Evolutionary conservation across 192 early-diverging fungal genomes (phyloP), one percentile per base, ranked within the genome.

Genomic region (Fimicolochytrium jonesii): DNA sequence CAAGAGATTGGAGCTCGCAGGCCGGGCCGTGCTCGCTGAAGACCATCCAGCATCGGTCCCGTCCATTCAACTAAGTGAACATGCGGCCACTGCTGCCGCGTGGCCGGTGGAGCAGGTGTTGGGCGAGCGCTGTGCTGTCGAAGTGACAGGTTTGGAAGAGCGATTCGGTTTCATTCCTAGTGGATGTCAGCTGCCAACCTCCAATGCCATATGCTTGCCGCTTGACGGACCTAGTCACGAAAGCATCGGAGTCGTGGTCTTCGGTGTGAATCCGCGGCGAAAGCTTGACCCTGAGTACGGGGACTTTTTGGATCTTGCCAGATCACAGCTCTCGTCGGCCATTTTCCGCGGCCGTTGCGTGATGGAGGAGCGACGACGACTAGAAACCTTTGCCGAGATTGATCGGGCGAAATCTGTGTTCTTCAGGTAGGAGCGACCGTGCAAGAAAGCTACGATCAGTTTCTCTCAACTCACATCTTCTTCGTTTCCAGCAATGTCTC

Each of bases 401-500:
- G 59, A 64, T 20, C 34, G 37, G 13, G 62, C 50, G 1, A 53
- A 53, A 42, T 25, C 50, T 5, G 41, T 25, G 2, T 58, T 56
- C 44, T 64, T 55, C 30, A 64, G 50, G 15, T 47, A 47, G n/a
- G n/a, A n/a, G n/a, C n/a, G n/a, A n/a, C n/a, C n/a, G n/a, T n/a
- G n/a, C n/a, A n/a, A n/a, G n/a, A n/a, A n/a, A n/a, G n/a, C n/a
- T n/a, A n/a, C n/a, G n/a, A n/a, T n/a, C n/a, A n/a, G n/a, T n/a
- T n/a, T n/a, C n/a, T n/a, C n/a, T n/a, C n/a, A n/a, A n/a, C n/a
- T n/a, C n/a, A n/a, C n/a, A n/a, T n/a, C n/a, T n/a, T n/a, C n/a
- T n/a, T n/a, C n/a, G n/a, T n/a, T n/a, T n/a, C n/a, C n/a, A n/a
- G 22, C 17, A 30, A 23, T 31, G 53, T 56, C 11, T 72, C 69